phyloP scores from a whole-genome alignment of 441 rosid species.

The Arabidopsis lyrata region DNA sequence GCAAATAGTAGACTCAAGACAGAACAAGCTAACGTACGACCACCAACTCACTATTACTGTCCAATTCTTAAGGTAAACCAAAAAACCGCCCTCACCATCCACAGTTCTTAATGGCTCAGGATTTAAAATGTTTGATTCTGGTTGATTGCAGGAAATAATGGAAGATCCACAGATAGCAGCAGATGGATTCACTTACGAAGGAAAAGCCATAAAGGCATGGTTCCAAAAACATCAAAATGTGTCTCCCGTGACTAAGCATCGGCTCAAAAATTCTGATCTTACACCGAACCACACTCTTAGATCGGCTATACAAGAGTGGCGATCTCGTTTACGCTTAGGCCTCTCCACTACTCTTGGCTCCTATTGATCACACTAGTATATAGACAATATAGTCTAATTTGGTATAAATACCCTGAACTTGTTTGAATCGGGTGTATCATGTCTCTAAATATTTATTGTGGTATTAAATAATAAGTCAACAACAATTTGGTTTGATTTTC shows the following conservation, averaged over 20 bases:
- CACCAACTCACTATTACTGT: conserved; percentile 82
- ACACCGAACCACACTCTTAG: conserved; percentile 72
- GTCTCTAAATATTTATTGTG: background rate
- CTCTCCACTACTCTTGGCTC: conserved; percentile 44
- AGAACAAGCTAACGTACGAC: conserved; percentile 49
- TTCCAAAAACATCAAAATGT: conserved; percentile 61
- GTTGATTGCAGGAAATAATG: conserved; percentile 73
- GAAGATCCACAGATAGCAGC: conserved; percentile 86
- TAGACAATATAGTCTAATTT: conserved; percentile 9
- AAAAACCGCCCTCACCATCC: background rate
- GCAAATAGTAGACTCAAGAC: conserved; percentile 60
- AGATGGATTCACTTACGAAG: conserved; percentile 89
- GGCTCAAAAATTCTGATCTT: conserved; percentile 53
- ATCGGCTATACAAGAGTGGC: conserved; percentile 85
- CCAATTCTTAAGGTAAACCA: conserved; percentile 72
- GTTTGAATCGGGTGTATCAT: conserved; percentile 37
- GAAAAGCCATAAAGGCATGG: conserved; percentile 81
- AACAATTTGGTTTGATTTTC: background rate
- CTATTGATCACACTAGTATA: conserved; percentile 20
- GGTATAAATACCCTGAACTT: conserved; percentile 38
- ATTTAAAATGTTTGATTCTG: background rate
- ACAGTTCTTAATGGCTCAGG: background rate
- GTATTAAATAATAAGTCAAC: background rate
- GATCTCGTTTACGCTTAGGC: conserved; percentile 51
- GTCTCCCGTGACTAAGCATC: conserved; percentile 77